Conservation (phyloP, 2,329 filamentous ascomycete species). For the Dothiorella sarmentorum region DNA sequence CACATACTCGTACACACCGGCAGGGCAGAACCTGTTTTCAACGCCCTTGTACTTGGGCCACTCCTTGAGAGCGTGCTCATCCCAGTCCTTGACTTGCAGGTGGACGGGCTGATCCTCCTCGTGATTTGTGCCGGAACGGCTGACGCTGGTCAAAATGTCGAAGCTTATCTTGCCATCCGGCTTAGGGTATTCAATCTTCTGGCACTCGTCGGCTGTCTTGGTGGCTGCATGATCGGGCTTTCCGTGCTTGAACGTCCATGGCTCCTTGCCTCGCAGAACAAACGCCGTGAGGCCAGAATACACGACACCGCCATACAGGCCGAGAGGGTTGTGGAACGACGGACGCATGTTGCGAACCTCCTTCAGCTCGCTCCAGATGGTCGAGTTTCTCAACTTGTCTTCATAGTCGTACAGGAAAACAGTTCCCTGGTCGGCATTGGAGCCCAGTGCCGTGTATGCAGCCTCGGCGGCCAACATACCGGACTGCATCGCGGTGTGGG, state of each 20-base stretch:
- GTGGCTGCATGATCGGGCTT: constrained; percentile 74
- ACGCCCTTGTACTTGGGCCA: constrained; percentile 88
- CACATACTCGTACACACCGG: constrained; percentile 96
- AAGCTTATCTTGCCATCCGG: constrained; percentile 94
- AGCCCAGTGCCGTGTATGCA: constrained; percentile 69
- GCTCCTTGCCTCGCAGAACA: constrained; percentile 75
- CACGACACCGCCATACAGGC: constrained; percentile 81
- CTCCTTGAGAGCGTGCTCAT: constrained; percentile 76
- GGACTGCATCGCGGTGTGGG: constrained; percentile 95
- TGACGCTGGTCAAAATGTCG: constrained; percentile 93
- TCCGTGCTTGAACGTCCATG: constrained; percentile 90
- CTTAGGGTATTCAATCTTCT: constrained; percentile 94
- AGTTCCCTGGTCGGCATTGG: constrained; percentile 50
- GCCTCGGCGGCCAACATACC: constrained; percentile 96
- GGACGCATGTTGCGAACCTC: constrained; percentile 97
- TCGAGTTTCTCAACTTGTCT: constrained; percentile 76
- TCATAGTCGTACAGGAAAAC: constrained; percentile 96
- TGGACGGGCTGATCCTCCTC: constrained; percentile 98
- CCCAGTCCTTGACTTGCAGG: constrained; percentile 92
- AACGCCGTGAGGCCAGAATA: constrained; percentile 94
- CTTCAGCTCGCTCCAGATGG: constrained; percentile 90
- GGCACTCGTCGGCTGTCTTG: constrained; percentile 71
- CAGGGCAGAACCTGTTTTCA: constrained; percentile 95
- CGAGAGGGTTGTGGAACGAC: constrained; percentile 84
- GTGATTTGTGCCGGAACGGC: constrained; percentile 93